Percentiles rank a stretch among this genome's conserved stretches.
These are phyloP conservation scores for Metschnikowia lochheadii DNA, from an alignment of 805 yeast genomes.

Conservation along the genomic window DNA sequence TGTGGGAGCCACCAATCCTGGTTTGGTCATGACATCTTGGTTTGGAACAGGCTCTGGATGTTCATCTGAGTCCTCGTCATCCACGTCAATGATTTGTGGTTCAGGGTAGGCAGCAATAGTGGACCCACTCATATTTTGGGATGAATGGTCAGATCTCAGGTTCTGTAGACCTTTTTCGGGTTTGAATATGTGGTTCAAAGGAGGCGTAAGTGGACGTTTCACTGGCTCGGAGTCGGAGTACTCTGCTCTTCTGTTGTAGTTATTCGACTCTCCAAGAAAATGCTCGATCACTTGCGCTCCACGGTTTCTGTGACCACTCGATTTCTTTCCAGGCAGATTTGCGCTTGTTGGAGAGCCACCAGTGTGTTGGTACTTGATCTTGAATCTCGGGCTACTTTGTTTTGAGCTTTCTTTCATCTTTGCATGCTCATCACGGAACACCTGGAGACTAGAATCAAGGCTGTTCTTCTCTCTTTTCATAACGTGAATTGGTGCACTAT, in stretches of 20 bases:
- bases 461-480: background rate
- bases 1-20: background rate
- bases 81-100: background rate
- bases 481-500: background rate
- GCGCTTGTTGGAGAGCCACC: background rate
- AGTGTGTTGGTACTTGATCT: background rate
- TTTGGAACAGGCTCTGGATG: background rate
- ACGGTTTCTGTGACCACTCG: background rate
- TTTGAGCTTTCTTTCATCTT: background rate
- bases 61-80: background rate
- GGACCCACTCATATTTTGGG: conserved; percentile 5
- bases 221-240: background rate
- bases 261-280: background rate
- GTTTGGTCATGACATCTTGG: background rate
- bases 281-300: background rate
- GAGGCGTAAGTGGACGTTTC: conserved; percentile 2
- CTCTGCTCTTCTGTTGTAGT: background rate
- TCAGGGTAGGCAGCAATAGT: conserved; percentile 3
- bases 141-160: background rate
- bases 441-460: background rate
- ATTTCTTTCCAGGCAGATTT: background rate
- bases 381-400: background rate
- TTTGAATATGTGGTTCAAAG: conserved; percentile 1
- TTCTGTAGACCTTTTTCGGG: background rate
- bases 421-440: conserved; percentile 1